Conservation (phyloP, 257 asterid genomes). For the Echium plantagineum region DNA sequence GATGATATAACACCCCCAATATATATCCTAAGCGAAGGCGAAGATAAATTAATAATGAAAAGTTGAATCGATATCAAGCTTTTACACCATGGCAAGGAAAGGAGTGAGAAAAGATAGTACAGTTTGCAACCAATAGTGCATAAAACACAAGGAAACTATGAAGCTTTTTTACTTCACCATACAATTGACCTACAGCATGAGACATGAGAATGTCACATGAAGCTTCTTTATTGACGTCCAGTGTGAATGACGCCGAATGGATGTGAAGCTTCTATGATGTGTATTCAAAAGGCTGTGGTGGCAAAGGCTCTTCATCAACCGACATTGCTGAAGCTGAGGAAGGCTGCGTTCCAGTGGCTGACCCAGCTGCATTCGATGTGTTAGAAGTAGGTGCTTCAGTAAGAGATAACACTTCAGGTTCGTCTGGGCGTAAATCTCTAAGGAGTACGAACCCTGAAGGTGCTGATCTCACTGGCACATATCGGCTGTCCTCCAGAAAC, state of each 20-base stretch:
- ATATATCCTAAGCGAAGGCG: no score
- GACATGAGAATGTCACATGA: neutral
- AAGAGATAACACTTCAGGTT: slow-evolving; percentile 65
- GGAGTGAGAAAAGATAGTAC: no score
- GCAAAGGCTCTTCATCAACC: slow-evolving; percentile 88
- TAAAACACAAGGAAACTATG: no score
- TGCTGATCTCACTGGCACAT: slow-evolving; percentile 69
- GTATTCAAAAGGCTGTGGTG: slow-evolving; percentile 89
- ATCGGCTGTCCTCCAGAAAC: slow-evolving; percentile 74
- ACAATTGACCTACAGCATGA: no score
- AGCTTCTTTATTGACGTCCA: neutral
- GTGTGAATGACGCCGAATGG: no score
- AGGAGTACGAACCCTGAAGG: slow-evolving; percentile 86
- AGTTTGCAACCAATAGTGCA: neutral
- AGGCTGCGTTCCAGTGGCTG: slow-evolving; percentile 43
- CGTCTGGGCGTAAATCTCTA: slow-evolving; percentile 67
- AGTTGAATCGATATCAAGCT: no score
- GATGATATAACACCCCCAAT: no score
- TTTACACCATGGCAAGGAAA: no score
- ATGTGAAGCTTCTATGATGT: slow-evolving; percentile 24
- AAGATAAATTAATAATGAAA: no score
- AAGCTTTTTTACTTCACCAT: no score
- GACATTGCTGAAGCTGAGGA: slow-evolving; percentile 70
- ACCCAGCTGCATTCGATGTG: slow-evolving; percentile 40
- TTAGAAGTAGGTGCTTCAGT: slow-evolving; percentile 62